Percentiles rank a stretch among this genome's conserved stretches.
Conservation (phyloP, 1,139 yeast genomes). For the Yamadazyma diospyri region DNA sequence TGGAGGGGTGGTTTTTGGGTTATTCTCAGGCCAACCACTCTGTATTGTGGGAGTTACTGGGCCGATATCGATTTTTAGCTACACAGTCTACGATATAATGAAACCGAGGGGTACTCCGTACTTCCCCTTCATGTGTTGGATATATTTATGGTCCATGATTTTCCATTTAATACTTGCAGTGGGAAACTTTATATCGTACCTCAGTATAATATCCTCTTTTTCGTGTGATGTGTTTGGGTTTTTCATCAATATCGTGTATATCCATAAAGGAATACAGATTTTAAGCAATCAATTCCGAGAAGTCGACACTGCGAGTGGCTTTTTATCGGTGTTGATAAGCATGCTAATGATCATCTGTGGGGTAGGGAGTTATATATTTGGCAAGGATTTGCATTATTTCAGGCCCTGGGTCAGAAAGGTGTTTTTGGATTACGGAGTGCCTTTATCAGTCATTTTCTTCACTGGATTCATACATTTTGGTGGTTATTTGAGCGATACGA, state of each 20-base stretch:
- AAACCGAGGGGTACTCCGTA: slow-evolving; percentile 63
- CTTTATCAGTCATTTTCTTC: slow-evolving; percentile 79
- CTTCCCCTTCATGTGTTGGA: slow-evolving; percentile 95
- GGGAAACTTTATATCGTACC: slow-evolving; percentile 63
- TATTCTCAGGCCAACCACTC: slow-evolving; percentile 84
- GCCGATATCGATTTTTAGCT: slow-evolving; percentile 86
- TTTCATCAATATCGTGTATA: slow-evolving; percentile 84
- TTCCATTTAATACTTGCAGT: slow-evolving; percentile 74
- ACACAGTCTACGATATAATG: slow-evolving; percentile 82
- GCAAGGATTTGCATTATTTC: slow-evolving; percentile 57
- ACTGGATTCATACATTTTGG: slow-evolving; percentile 92
- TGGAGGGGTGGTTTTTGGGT: slow-evolving; percentile 86
- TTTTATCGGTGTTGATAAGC: slow-evolving; percentile 71
- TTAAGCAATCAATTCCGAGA: slow-evolving; percentile 63
- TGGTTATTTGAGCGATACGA: slow-evolving; percentile 52
- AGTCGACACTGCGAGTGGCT: slow-evolving; percentile 54
- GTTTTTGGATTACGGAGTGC: slow-evolving; percentile 83
- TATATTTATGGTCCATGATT: slow-evolving; percentile 86
- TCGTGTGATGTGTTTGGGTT: slow-evolving; percentile 94
- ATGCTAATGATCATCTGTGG: slow-evolving; percentile 76
- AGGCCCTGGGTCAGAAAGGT: slow-evolving; percentile 60
- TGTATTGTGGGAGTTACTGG: slow-evolving; percentile 98
- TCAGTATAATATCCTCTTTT: slow-evolving; percentile 73
- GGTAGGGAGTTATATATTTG: slow-evolving; percentile 57
- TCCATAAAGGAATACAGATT: slow-evolving; percentile 87